Base-by-base conservation (phyloP, 768 basidiomycete species). In the Lactarius psammicola region DNA sequence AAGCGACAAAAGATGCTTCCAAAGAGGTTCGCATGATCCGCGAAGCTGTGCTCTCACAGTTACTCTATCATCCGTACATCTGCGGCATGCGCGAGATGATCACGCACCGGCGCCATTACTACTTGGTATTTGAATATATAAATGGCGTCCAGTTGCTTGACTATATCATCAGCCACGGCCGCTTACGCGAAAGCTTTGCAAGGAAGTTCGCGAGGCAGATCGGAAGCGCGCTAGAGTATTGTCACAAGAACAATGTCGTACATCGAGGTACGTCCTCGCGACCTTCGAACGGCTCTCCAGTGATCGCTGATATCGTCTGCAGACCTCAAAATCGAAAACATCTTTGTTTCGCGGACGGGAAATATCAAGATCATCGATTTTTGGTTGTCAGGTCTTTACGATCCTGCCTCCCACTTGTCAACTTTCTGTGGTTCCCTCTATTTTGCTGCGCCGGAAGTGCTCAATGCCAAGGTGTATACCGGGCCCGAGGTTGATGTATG, bases 311-410 rank as follows among this genome's bases (percentile, higher is more conserved):
- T 69, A 44, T 40, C 38, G 55, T 56, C 56, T 8, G 23, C 68
- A 86, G 89, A 99, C 80, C 89, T 99, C 70, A 99, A 99, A 82
- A 99, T 99, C 74, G 95, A 99, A 78, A 98, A 98, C 79, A 99
- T 99, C 72, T 89, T 99, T 74, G 98, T 99, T 71, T 97, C 94
- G 1, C 94, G 96, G 69, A 92, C 92, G 0, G 97, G 97, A 11
- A 98, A 98, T 79, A 98, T 98, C 83, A 99, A 98, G 83, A 98
- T 98, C 68, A 99, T 98, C 76, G 96, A 99, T 78, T 99, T 98
- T 77, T 97, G 97, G 56, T 83, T 99, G 9, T 98, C 95, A 2
- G 98, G 98, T 78, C 83, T 99, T 17, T 98, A 88, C n/a, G n/a
- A n/a, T n/a, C n/a, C n/a, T n/a, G n/a, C n/a, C n/a, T n/a, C n/a